Evolutionary conservation across 2,329 filamentous ascomycete species (phyloP), one percentile per base, ranked within the genome.

Genomic region (Myriosclerotinia scirpicola): DNA sequence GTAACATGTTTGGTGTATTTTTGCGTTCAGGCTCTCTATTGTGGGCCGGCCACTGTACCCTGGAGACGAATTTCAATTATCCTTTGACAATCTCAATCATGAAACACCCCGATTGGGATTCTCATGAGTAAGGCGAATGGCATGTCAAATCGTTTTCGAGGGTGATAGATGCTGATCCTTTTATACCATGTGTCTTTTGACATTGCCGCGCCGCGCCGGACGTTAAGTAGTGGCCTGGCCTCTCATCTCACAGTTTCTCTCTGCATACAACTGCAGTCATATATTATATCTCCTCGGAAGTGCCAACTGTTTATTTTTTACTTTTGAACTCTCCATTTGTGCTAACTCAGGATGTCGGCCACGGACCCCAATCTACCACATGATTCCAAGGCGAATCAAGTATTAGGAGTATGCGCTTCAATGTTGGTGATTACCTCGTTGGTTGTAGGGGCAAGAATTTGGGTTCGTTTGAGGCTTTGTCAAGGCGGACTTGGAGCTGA

Each of bases 401-500:
- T 65, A 9, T 34, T 58, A 34, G 63, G 54, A 52, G 54, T 65
- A 59, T 65, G 54, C 36, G 52, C 63, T 40, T 22, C 63, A 17
- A 65, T 65, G 63, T 58, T 65, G 36, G 54, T 65, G 15, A 38
- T 65, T 17, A 58, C 38, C 12, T 59, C 54, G 34, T 6, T 65
- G 44, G 63, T 65, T 5, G 63, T 65, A 12, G 54, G 17, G 26
- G 44, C 54, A 8, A 58, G 63, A 59, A 30, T 65, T 0, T 65
- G 38, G 54, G 44, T 36, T 8, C 54, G 63, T 34, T 36, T 58
- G 30, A 65, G 58, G 20, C 44, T 58, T 50, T 44, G 44, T 46
- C 52, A 65, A n/a, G 54, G 54, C n/a, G 63, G 63, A 34, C 54
- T 65, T 58, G 54, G 54, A n/a, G 15, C 63, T 8, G 54, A 65